Percentiles rank a stretch among this genome's conserved stretches.
Conservation (phyloP, 768 basidiomycete genomes). For the Kwoniella bestiolae region DNA sequence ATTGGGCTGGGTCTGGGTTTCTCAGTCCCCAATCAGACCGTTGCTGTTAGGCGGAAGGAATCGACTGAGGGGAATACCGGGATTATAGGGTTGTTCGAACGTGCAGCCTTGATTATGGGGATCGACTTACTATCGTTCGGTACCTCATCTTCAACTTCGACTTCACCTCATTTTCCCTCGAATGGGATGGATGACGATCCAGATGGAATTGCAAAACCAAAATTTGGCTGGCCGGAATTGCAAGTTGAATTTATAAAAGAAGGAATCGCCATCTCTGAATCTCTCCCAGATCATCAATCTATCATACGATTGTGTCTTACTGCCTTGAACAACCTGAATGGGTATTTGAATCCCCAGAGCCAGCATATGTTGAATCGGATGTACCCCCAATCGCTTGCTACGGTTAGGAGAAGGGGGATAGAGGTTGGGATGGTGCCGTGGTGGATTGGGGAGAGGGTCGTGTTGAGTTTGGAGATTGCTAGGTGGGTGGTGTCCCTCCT, state of each 20-base stretch:
- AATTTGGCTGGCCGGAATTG: slow-evolving; percentile 89
- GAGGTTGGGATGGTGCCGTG: slow-evolving; percentile 66
- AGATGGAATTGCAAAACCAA: slow-evolving; percentile 10
- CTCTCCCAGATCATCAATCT: slow-evolving; percentile 82
- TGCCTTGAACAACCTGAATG: slow-evolving; percentile 73
- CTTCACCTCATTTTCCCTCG: slow-evolving; percentile 8
- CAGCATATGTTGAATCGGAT: slow-evolving; percentile 79
- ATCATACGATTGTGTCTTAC: slow-evolving; percentile 91
- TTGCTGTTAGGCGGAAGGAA: slow-evolving; percentile 76
- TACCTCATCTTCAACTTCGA: too few relatives aligned
- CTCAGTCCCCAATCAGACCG: slow-evolving; percentile 37
- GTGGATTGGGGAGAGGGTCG: slow-evolving; percentile 77
- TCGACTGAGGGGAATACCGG: slow-evolving; percentile 79
- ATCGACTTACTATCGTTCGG: slow-evolving; percentile 65
- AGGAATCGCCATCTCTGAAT: slow-evolving; percentile 86
- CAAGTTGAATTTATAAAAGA: slow-evolving; percentile 93
- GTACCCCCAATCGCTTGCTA: slow-evolving; percentile 71
- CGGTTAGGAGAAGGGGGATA: slow-evolving; percentile 77
- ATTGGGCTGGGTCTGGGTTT: slow-evolving; percentile 45
- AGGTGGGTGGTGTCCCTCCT: too few relatives aligned
- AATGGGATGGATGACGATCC: neutral
- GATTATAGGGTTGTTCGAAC: slow-evolving; percentile 72
- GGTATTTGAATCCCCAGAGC: slow-evolving; percentile 71
- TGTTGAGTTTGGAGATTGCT: slow-evolving; percentile 76
- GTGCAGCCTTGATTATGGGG: slow-evolving; percentile 78